phyloP scores from a whole-genome alignment of 1,284 basidiomycete genomes.

The Trichosporon coremiiforme region DNA sequence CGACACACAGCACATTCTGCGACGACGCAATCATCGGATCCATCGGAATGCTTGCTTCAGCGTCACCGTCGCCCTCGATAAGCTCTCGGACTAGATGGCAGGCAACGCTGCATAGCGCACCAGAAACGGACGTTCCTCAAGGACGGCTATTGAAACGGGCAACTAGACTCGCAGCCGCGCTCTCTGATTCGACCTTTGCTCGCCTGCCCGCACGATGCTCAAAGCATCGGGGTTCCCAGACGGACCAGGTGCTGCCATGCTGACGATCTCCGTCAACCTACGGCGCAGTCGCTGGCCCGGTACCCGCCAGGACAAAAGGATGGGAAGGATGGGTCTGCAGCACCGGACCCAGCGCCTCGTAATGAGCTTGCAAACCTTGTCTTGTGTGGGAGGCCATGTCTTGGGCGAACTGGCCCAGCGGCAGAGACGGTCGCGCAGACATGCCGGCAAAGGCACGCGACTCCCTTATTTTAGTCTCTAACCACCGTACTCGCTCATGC shows the following conservation, averaged over 20 bases:
- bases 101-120: background rate
- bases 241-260: background rate
- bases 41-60: conserved; percentile 17
- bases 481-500: conserved; percentile 10
- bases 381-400: background rate
- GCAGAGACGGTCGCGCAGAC: conserved; percentile 9
- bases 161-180: background rate
- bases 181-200: background rate
- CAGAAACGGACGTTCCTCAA: background rate
- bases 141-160: background rate
- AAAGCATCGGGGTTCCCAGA: background rate
- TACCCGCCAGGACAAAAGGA: background rate
- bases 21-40: conserved; percentile 16
- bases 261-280: conserved; percentile 10
- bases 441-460: conserved; percentile 20
- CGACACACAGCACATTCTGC: background rate
- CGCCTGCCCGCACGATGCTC: background rate
- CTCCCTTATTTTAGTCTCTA: conserved; percentile 15
- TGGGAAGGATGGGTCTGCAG: background rate
- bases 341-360: background rate
- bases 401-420: background rate
- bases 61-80: background rate
- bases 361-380: conserved; percentile 15
- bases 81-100: background rate
- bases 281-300: conserved; percentile 6